Conservation (phyloP, 75 land plant species). For the Pinus tabuliformis region DNA sequence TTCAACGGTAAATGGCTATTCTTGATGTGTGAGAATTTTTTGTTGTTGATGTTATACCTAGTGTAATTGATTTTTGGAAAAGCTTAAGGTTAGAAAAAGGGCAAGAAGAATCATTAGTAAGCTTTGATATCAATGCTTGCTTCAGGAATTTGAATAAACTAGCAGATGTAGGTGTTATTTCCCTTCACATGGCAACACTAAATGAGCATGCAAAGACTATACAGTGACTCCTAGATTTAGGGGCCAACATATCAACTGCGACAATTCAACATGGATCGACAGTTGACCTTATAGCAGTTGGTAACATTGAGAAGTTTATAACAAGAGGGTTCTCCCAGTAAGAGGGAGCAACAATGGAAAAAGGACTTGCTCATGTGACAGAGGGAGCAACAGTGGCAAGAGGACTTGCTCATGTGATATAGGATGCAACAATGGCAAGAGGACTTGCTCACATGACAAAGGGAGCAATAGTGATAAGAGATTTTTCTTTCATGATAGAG, state of each 20-base stretch:
- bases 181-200: constrained; percentile 90
- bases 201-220: constrained; percentile 81
- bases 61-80: constrained; percentile 46
- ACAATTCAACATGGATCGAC: constrained; percentile 84
- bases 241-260: constrained; percentile 62
- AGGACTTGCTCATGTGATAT: too few species aligned
- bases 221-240: constrained; percentile 73
- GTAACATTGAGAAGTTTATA: too few species aligned
- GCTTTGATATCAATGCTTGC: constrained; percentile 54
- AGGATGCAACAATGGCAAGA: too few species aligned
- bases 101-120: constrained; percentile 12
- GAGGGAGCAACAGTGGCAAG: too few species aligned
- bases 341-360: too few species aligned
- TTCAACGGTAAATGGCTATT: constrained; percentile 89
- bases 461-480: too few species aligned
- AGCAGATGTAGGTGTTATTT: constrained; percentile 91
- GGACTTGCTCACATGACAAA: too few species aligned
- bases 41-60: constrained; percentile 80
- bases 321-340: too few species aligned
- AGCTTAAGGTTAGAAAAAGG: constrained; percentile 13
- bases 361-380: too few species aligned
- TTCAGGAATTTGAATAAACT: constrained; percentile 58
- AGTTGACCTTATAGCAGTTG: constrained; percentile 62
- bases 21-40: constrained; percentile 81
- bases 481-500: too few species aligned